Percentiles rank a stretch among this genome's conserved stretches.
phyloP scores from a whole-genome alignment of 352 stramenopile genomes.

The Blastocystis sp. region DNA sequence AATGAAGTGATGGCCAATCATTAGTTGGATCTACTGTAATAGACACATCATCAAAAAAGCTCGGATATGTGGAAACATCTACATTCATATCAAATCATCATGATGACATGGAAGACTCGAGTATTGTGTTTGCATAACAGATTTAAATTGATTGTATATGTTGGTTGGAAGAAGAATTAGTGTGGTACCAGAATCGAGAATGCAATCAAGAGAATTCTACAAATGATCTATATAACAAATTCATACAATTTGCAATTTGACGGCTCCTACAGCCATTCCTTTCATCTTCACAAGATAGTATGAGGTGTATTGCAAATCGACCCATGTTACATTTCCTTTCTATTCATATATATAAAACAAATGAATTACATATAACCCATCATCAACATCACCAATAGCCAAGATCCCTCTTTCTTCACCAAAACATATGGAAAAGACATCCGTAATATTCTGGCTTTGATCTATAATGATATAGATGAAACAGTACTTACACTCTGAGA shows the following conservation, averaged over 20 bases:
- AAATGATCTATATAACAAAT: background rate
- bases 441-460: background rate
- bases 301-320: conserved; percentile 5
- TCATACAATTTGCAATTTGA: background rate
- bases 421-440: background rate
- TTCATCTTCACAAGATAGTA: conserved; percentile 1
- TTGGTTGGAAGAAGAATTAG: conserved; percentile 7
- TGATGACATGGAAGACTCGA: background rate
- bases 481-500: background rate
- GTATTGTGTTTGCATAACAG: background rate
- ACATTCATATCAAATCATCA: no score
- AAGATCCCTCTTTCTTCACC: conserved; percentile 13
- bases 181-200: conserved; percentile 33
- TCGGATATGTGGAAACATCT: conserved; percentile 3
- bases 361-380: background rate
- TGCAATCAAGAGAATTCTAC: background rate
- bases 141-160: background rate
- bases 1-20: background rate
- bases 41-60: background rate
- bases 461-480: background rate
- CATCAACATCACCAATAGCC: background rate
- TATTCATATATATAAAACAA: no score
- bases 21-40: background rate
- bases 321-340: background rate
- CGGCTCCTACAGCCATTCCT: background rate